phyloP scores from a whole-genome alignment of 768 basidiomycete species.

The Leccinum incarnatum region DNA sequence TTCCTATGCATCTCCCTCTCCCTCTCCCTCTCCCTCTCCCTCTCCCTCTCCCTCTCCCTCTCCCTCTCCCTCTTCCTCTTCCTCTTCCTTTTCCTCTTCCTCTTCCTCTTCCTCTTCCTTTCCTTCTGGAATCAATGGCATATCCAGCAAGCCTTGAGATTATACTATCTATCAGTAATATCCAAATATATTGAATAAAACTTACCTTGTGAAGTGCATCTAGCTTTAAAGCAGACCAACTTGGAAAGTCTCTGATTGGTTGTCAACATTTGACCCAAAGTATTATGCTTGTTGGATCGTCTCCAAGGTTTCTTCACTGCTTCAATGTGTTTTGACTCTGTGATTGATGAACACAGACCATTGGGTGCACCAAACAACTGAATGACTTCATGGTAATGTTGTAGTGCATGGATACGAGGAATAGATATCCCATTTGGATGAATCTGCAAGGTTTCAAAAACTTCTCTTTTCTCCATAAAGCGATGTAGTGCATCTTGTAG shows the following conservation, averaged over 20 bases:
- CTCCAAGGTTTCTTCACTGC: not conserved
- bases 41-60: too few relatives aligned
- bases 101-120: too few relatives aligned
- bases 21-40: too few relatives aligned
- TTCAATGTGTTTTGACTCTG: not conserved
- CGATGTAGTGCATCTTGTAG: not conserved
- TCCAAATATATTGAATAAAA: not conserved
- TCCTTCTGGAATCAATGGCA: not conserved
- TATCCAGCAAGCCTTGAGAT: not conserved
- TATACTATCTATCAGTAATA: not conserved
- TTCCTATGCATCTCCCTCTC: too few relatives aligned
- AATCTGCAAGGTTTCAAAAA: not conserved
- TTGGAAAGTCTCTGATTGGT: not conserved
- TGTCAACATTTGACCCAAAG: not conserved
- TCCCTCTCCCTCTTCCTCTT: too few relatives aligned
- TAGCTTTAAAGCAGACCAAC: not conserved
- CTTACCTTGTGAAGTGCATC: not conserved
- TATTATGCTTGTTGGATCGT: not conserved
- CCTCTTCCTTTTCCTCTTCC: not conserved
- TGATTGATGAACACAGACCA: not conserved
- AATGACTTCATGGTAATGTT: not conserved
- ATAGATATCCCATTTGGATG: not conserved
- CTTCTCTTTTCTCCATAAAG: not conserved
- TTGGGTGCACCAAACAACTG: not conserved
- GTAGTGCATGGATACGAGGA: not conserved